Evolutionary conservation across 495 filamentous ascomycete genomes (phyloP), one percentile per base, ranked within the genome.

Genomic region (Hypomontagnella monticulosa): DNA sequence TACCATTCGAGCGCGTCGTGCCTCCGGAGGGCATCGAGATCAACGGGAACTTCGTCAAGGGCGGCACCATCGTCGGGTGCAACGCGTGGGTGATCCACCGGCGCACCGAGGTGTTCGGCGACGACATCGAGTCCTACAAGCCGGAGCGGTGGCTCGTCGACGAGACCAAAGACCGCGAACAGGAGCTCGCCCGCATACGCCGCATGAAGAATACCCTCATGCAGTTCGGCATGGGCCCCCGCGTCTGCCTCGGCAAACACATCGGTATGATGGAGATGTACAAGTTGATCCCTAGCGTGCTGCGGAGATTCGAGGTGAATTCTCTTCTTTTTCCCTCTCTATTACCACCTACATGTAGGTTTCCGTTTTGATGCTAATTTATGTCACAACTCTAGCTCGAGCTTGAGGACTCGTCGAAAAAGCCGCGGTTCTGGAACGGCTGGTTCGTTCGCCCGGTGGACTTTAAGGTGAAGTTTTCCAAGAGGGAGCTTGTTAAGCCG

Each of bases 171-270:
- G 76, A 52, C 63, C 67, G 60, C 72, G 77, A 58, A 73, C 79
- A 79, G 72, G 77, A 69, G 72, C 11, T 75, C 27, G 53, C 55
- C 51, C 52, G 57, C 6, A 58, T 65, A 20, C 55, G 55, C 9
- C 42, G 41, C 1, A 66, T 66, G 62, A 59, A 59, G 16, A 58
- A 66, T 15, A 42, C 55, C 5, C 47, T 66, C 50, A 74, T 80
- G 38, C 69, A 74, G 55, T 89, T 89, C 72, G 85, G 87, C 16
- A 84, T 80, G 7, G 87, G 87, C 20, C 75, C 77, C 5, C 74
- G 87, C 20, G 80, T 82, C 27, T 90, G 87, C 65, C 84, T 90
- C 63, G 87, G 87, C 12, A 85, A 83, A 63, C 87, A 89, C 62
- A 81, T 89, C 42, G 80, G 80, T 34, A 70, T 83, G 65, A 66